Base-by-base conservation (phyloP, 2,329 filamentous ascomycete genomes). In the Penicillium occitanis region DNA sequence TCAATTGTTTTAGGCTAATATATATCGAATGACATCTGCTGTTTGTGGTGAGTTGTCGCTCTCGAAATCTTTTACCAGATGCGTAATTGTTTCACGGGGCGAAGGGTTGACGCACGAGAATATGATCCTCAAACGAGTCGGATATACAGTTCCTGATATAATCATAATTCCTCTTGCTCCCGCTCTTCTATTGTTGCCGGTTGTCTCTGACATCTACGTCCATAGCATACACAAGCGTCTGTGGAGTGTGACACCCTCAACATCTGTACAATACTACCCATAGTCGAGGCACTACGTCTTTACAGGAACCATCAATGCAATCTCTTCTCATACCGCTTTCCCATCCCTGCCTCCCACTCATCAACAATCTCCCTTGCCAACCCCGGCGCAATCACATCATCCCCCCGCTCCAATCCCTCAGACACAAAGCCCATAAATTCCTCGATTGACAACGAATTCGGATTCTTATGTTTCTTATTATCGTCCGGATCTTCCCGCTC, bases 401-500 rank as follows among this genome's bases (percentile, higher is more conserved):
- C 35, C 5, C 35, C 57, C 1, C n/a, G 19, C n/a, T 59, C 57
- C 40, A 59, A 35, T 10, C 19, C 57, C 13, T 33, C 19, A 7
- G 57, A 59, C 3, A 59, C 57, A 28, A 44, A 40, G 2, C 14
- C 1, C 57, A 59, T 59, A 28, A 59, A 59, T 13, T 59, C 57
- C 0, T 59, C 57, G 30, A 59, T 44, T 10, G 57, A 35, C 37
- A 59, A 44, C 6, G 35, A 33, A 44, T 5, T 42, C 19, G 57
- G 57, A 17, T 59, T 59, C 37, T 59, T 59, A n/a, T 59, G 35
- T 44, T 42, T 59, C 35, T 44, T 59, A 44, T 59, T 59, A 10
- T 44, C 57, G 57, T 59, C 57, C 8, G 57, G 57, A 59, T 59
- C 55, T 40, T 59, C 55, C 8, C 55, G 30, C 11, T 59, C 55